Evolutionary conservation across 805 yeast genomes (phyloP).

Genomic region (Candida nitratophila): DNA sequence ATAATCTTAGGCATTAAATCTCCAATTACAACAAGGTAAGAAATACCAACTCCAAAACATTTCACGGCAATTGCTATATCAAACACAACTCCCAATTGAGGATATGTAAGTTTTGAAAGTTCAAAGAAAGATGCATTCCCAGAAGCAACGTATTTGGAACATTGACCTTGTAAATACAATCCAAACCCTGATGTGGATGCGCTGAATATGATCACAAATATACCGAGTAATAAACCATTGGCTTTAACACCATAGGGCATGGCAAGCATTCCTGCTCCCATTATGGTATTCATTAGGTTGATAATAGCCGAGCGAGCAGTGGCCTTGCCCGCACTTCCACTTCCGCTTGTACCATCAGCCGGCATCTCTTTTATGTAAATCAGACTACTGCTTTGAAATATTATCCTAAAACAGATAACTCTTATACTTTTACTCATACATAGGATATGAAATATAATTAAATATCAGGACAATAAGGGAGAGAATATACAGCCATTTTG

Average conservation of each 20-base stretch:
- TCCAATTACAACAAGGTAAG: constrained; percentile 64
- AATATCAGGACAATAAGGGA: too few relatives aligned
- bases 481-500: too few relatives aligned
- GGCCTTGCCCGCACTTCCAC: constrained; percentile 7
- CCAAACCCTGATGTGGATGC: constrained; percentile 51
- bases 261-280: constrained; percentile 64
- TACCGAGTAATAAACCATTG: constrained; percentile 40
- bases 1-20: constrained; percentile 61
- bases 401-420: too few relatives aligned
- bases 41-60: constrained; percentile 65
- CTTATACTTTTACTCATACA: too few relatives aligned
- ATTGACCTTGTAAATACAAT: constrained; percentile 52
- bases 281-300: constrained; percentile 48
- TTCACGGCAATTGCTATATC: constrained; percentile 65
- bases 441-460: too few relatives aligned
- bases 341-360: background rate
- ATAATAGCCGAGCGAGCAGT: constrained; percentile 42
- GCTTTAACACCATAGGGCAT: constrained; percentile 61
- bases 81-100: constrained; percentile 51
- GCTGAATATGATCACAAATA: constrained; percentile 31
- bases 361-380: too few relatives aligned
- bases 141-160: constrained; percentile 45
- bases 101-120: constrained; percentile 53
- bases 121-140: constrained; percentile 65
- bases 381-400: too few relatives aligned